Evolutionary conservation across 768 basidiomycete species (phyloP), one percentile per base, ranked within the genome.

Genomic region (Calvatia gigantea): DNA sequence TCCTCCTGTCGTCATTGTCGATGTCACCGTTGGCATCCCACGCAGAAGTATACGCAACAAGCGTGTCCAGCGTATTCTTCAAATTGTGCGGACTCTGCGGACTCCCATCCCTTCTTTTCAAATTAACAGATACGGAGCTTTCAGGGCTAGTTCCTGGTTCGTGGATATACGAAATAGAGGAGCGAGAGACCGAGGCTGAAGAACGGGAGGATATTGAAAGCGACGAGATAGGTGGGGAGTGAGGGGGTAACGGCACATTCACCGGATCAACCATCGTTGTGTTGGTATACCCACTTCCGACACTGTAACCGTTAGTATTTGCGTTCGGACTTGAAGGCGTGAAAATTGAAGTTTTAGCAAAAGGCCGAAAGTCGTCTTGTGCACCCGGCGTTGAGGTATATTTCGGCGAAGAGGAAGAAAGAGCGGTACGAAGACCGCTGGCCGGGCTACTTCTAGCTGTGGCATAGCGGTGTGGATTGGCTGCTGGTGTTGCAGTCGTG

Each of bases 181-280:
- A 81, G 11, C 70, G 73, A 1, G 86, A 86, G 14, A 23, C 41
- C 46, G 46, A 33, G n/a, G 19, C 31, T 4, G 54, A 87, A 1
- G 87, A 90, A n/a, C 73, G 81, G 3, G 89, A 90, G n/a, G 89
- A 91, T 61, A 85, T 80, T 0, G 89, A 92, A 14, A 91, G 60
- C 0, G 84, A 75, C 19, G 89, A 91, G 27, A 76, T 72, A 1
- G 89, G 85, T 12, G 89, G 89, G 1, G 89, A 91, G 57, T 84
- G 75, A 1, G 86, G 81, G 2, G 86, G 83, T 3, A 85, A 68
- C n/a, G 85, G 84, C 56, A 85, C 76, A 1, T 73, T 70, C 14
- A 75, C 62, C 7, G 84, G 81, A 59, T 87, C 86, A 27, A 83
- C 75, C 59, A 75, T 82, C 14, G 71, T 62, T 2, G 45, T 41